Conservation (phyloP, 1,139 yeast genomes). For the Hyphopichia fennica region DNA sequence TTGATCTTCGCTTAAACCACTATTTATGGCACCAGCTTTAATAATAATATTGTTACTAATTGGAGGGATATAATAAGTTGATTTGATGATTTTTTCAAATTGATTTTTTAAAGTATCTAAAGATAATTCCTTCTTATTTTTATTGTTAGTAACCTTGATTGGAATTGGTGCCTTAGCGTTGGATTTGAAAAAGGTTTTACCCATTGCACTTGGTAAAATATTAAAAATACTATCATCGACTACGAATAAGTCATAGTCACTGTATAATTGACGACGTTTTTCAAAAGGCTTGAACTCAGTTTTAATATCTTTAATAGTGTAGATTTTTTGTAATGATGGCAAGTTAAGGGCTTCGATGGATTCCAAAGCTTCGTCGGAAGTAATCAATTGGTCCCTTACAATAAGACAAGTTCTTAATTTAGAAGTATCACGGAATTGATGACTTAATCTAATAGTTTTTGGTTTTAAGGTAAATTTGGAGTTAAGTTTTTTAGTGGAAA, state of each 20-base stretch:
- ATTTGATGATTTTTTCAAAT: conserved; percentile 55
- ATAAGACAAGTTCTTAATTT: conserved; percentile 68
- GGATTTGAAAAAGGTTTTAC: conserved; percentile 70
- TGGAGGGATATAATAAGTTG: conserved; percentile 69
- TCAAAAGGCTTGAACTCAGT: conserved; percentile 69
- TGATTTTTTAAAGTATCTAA: conserved; percentile 56
- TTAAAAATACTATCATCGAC: conserved; percentile 83
- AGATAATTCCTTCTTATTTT: conserved; percentile 46
- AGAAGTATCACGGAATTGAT: conserved; percentile 46
- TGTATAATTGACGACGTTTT: conserved; percentile 63
- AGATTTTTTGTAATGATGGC: conserved; percentile 46
- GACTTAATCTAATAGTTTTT: conserved; percentile 54
- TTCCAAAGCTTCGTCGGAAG: conserved; percentile 57
- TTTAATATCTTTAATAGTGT: conserved; percentile 59
- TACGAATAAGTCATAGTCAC: conserved; percentile 69
- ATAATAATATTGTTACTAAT: conserved; percentile 70
- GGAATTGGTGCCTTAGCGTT: conserved; percentile 71
- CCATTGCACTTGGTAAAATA: conserved; percentile 77
- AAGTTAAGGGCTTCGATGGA: conserved; percentile 56
- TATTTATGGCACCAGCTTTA: conserved; percentile 62
- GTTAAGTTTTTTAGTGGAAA: conserved; percentile 65
- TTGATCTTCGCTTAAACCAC: conserved; percentile 26
- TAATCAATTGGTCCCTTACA: conserved; percentile 65
- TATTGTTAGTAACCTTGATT: conserved; percentile 48
- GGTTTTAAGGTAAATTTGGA: conserved; percentile 74